Conservation (phyloP, 2,329 filamentous ascomycete species). For the Venturia effusa region DNA sequence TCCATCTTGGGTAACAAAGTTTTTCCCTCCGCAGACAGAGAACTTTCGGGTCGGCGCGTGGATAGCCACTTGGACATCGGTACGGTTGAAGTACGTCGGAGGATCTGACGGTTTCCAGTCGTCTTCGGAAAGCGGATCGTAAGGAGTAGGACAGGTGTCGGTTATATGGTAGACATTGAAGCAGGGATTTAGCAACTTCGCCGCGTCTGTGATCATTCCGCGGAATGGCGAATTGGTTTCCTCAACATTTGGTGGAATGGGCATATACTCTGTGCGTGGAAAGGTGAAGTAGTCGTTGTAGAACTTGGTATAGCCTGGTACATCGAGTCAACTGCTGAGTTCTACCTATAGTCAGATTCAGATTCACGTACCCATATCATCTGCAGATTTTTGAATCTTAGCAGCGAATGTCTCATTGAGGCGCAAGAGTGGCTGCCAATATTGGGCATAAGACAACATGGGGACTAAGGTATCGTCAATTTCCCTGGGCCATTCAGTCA, state of each 20-base stretch:
- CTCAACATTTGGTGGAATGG: background rate
- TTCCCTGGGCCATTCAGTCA: slow-evolving; percentile 13
- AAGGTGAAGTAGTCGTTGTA: slow-evolving; percentile 5
- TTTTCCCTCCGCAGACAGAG: slow-evolving; percentile 12
- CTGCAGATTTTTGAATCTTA: background rate
- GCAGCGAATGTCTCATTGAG: slow-evolving; percentile 15
- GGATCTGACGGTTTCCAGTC: slow-evolving; percentile 12
- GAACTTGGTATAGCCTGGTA: background rate
- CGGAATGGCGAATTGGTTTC: background rate
- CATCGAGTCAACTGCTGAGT: background rate
- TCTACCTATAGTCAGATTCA: background rate
- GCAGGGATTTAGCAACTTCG: slow-evolving; percentile 13
- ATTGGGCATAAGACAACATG: slow-evolving; percentile 13
- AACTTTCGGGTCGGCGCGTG: slow-evolving; percentile 28
- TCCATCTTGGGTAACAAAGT: slow-evolving; percentile 14
- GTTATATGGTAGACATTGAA: slow-evolving; percentile 16
- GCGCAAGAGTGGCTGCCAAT: slow-evolving; percentile 13
- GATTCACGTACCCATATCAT: background rate
- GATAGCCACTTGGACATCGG: slow-evolving; percentile 57
- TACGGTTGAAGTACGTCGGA: slow-evolving; percentile 58
- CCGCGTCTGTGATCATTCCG: slow-evolving; percentile 7
- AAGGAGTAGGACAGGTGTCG: slow-evolving; percentile 4
- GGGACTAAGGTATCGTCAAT: slow-evolving; percentile 18
- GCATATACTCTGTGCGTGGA: background rate
- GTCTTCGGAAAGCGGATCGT: slow-evolving; percentile 14